Conservation (phyloP, 163 green algal genomes). For the Scenedesmus sp. region DNA sequence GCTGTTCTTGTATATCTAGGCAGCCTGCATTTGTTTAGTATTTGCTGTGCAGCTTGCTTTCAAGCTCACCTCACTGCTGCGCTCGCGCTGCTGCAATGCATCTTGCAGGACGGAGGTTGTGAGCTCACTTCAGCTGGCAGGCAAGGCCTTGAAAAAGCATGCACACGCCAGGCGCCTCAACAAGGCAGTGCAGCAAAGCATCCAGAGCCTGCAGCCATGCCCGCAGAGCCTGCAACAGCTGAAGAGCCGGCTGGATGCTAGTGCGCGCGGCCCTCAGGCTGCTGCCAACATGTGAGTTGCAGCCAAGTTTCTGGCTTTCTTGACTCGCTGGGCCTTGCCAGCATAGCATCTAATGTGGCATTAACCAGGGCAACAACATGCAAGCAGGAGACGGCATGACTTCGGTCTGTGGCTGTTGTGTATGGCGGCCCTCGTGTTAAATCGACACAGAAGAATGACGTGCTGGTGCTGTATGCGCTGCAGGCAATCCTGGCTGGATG, state of each 20-base stretch:
- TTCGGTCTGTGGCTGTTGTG: background rate
- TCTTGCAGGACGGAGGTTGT: background rate
- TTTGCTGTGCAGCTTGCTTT: too few species aligned
- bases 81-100: background rate
- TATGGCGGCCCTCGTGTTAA: background rate
- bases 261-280: background rate
- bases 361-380: background rate
- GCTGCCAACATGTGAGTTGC: conserved; percentile 26
- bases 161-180: background rate
- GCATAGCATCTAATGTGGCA: background rate
- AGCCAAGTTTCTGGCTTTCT: background rate
- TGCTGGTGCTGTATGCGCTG: background rate
- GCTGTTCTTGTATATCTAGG: background rate
- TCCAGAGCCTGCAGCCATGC: conserved; percentile 16
- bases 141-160: background rate
- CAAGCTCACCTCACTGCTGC: background rate
- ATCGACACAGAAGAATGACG: background rate
- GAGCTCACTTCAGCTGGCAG: background rate
- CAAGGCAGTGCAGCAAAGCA: background rate
- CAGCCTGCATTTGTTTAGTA: background rate
- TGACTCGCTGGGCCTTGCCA: background rate
- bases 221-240: background rate
- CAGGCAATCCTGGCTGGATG: conserved; percentile 12
- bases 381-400: background rate
- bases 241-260: background rate